These are phyloP conservation scores for Ganoderma lucidum DNA, from an alignment of 1,284 basidiomycete species.

Conservation along the genomic window DNA sequence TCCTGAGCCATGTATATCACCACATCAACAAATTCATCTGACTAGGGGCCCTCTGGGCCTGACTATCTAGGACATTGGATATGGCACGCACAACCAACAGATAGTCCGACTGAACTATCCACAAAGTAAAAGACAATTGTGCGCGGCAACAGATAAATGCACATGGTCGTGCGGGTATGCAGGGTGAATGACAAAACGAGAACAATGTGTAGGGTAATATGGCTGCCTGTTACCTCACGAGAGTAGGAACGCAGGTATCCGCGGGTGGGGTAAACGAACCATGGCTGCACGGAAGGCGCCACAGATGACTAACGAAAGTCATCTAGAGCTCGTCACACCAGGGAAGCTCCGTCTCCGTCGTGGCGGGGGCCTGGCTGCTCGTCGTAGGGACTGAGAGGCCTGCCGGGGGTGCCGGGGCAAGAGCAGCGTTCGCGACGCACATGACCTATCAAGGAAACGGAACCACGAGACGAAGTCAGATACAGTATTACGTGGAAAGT, in stretches of 20 bases:
- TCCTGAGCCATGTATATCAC: background rate
- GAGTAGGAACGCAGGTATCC: background rate
- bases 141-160: constrained; percentile 8
- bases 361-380: constrained; percentile 25
- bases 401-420: constrained; percentile 50
- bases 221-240: background rate
- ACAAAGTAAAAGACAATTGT: constrained; percentile 25
- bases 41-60: constrained; percentile 23
- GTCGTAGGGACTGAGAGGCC: constrained; percentile 45
- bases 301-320: background rate
- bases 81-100: constrained; percentile 23
- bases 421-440: constrained; percentile 50
- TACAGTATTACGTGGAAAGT: constrained; percentile 3
- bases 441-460: constrained; percentile 51
- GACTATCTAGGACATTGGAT: constrained; percentile 24
- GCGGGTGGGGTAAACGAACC: background rate
- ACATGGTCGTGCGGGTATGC: constrained; percentile 26
- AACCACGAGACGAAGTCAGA: constrained; percentile 13
- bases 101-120: constrained; percentile 30
- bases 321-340: constrained; percentile 60
- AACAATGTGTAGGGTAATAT: constrained; percentile 14
- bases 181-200: constrained; percentile 14
- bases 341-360: constrained; percentile 51
- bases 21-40: background rate
- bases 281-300: background rate